phyloP scores from a whole-genome alignment of 345 rosid species.

The Ceriops tagal region DNA sequence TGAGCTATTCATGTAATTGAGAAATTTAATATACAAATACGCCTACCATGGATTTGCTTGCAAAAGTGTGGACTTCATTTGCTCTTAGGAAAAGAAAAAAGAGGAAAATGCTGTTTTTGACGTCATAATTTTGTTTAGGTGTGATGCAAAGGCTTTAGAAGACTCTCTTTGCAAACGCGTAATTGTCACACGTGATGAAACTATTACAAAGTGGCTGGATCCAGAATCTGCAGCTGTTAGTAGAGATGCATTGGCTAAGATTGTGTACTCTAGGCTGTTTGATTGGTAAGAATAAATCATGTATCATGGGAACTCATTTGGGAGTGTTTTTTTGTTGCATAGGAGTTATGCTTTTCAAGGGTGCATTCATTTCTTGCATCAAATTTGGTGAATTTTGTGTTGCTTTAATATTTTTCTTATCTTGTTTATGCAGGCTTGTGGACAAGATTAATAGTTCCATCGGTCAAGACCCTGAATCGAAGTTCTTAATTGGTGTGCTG shows the following conservation, averaged over 20 bases:
- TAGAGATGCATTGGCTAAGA: slow-evolving; percentile 96
- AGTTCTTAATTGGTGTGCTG: slow-evolving; percentile 87
- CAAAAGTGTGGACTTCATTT: slow-evolving; percentile 6
- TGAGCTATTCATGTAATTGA: slow-evolving; percentile 75
- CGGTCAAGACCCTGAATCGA: slow-evolving; percentile 93
- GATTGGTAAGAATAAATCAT: slow-evolving; percentile 73
- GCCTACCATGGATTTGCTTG: slow-evolving; percentile 1
- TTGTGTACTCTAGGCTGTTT: slow-evolving; percentile 87
- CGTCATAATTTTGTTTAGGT: slow-evolving; percentile 51
- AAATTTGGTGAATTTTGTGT: not conserved
- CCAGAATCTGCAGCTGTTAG: slow-evolving; percentile 80
- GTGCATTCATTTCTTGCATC: slow-evolving; percentile 11
- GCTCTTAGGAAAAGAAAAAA: not conserved
- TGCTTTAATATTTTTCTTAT: slow-evolving; percentile 14
- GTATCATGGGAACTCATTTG: slow-evolving; percentile 12
- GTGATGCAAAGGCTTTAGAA: slow-evolving; percentile 81
- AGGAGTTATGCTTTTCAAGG: slow-evolving; percentile 8
- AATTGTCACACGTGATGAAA: slow-evolving; percentile 96
- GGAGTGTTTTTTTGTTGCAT: not conserved
- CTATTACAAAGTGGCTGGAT: slow-evolving; percentile 92
- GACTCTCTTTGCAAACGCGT: slow-evolving; percentile 98
- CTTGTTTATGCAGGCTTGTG: slow-evolving; percentile 66
- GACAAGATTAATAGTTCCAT: slow-evolving; percentile 87
- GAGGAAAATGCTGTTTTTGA: slow-evolving; percentile 23
- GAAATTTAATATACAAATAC: slow-evolving; percentile 14